These are phyloP conservation scores for Mrakia gelida DNA, from an alignment of 768 basidiomycete species.

Conservation along the genomic window DNA sequence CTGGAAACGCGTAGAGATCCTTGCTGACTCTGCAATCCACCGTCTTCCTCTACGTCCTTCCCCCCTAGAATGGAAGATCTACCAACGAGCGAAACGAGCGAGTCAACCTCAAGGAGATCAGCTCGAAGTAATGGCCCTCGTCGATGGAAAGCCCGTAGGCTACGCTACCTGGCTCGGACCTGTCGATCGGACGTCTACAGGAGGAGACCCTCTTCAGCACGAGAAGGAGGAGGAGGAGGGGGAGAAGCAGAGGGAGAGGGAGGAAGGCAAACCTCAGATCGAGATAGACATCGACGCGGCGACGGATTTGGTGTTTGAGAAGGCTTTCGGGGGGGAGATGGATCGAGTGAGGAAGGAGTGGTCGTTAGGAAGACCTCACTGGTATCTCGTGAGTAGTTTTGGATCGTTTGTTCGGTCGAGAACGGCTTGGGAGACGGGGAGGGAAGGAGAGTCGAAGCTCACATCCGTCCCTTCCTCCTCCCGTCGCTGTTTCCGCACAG, in stretches of 20 bases:
- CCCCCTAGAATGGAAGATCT: neutral
- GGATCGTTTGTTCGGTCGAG: neutral
- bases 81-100: too few relatives aligned
- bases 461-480: neutral
- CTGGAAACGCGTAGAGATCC: too few relatives aligned
- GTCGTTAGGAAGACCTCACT: neutral
- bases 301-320: neutral
- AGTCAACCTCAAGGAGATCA: too few relatives aligned
- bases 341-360: slow-evolving; percentile 8
- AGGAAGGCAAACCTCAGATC: neutral
- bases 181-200: neutral
- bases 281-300: neutral
- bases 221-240: neutral
- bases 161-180: neutral
- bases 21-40: neutral
- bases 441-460: neutral
- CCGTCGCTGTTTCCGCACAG: neutral
- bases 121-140: too few relatives aligned
- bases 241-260: neutral
- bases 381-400: neutral
- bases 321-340: neutral
- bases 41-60: neutral
- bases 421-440: neutral
- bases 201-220: neutral
- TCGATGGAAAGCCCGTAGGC: neutral